Evolutionary conservation across 192 early-diverging fungal genomes (phyloP), one percentile per base, ranked within the genome.

Genomic region (Entophlyctis luteolus): DNA sequence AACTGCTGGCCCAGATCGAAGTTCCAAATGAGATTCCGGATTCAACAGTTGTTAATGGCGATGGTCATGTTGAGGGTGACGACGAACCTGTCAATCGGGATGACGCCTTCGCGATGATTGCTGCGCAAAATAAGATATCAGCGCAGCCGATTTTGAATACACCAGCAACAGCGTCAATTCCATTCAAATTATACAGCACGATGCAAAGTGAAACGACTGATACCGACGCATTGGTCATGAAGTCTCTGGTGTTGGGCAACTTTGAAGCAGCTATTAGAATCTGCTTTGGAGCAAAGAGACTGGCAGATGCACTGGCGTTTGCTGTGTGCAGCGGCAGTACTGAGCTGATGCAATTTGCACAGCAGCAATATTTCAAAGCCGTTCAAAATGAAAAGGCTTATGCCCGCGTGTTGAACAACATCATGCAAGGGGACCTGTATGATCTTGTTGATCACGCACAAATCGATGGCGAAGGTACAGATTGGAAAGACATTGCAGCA

Each of bases 401-500:
- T 66, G 70, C 92, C 12, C 91, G 94, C 37, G 79, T 99, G 1
- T 73, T 99, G 55, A 83, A 94, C 66, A 82, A 82, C 57, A 84
- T 99, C 55, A 83, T 91, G 0, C 76, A 83, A n/a, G 88, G 86
- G 14, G 91, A 98, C 65, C 71, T 96, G 58, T 74, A 71, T 5
- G 91, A 95, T 71, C 79, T 97, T 42, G 93, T 96, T 0, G 72
- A 76, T 42, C 86, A 89, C 56, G 88, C 85, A 3, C 79, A 86
- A 32, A 69, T 99, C 68, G 81, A 82, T 29, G 59, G 59, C 5
- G 8, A 36, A 46, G 77, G 75, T 3, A 76, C 72, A 5, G 72
- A 89, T 55, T 99, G 97, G 97, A 90, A 91, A 73, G 90, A 98
- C 63, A 79, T 96, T 29, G 73, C 98, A 35, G 95, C 92, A 12